phyloP scores from a whole-genome alignment of 169 alveolate species.

The Cryptosporidium viatorum region DNA sequence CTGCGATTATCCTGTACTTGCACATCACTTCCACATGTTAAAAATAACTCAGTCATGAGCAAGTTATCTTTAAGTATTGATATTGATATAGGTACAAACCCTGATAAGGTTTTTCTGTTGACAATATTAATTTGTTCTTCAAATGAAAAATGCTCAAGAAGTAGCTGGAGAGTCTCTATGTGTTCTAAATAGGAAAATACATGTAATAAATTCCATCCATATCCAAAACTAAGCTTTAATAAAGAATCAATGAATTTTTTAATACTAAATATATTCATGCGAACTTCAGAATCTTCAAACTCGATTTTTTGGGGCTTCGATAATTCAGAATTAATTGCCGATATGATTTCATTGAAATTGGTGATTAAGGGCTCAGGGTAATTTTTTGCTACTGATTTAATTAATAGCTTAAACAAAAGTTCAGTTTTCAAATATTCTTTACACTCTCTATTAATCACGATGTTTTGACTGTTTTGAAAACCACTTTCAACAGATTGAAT shows the following conservation, averaged over 20 bases:
- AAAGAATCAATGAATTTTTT: slow-evolving; percentile 15
- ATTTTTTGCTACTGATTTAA: slow-evolving; percentile 14
- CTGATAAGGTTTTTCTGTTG: slow-evolving; percentile 23
- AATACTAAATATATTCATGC: background rate
- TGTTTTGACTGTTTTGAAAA: background rate
- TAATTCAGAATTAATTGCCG: background rate
- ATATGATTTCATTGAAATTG: background rate
- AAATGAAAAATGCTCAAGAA: slow-evolving; percentile 24
- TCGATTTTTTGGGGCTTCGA: slow-evolving; percentile 7
- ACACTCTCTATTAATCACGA: background rate
- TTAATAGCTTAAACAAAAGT: slow-evolving; percentile 5
- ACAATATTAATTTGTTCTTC: slow-evolving; percentile 28
- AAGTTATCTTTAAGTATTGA: slow-evolving; percentile 23
- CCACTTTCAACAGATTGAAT: background rate
- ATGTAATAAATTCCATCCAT: slow-evolving; percentile 56
- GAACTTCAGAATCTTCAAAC: background rate
- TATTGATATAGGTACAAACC: slow-evolving; percentile 35
- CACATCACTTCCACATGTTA: slow-evolving; percentile 41
- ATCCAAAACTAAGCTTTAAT: slow-evolving; percentile 23
- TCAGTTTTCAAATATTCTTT: slow-evolving; percentile 1
- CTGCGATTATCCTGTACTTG: slow-evolving; percentile 52
- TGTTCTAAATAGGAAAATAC: slow-evolving; percentile 18
- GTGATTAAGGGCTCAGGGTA: slow-evolving; percentile 15
- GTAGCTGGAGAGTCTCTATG: slow-evolving; percentile 22
- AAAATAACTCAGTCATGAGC: slow-evolving; percentile 30